Evolutionary conservation across 1,139 yeast species (phyloP).

Genomic region (Candida pseudoviswanathii): DNA sequence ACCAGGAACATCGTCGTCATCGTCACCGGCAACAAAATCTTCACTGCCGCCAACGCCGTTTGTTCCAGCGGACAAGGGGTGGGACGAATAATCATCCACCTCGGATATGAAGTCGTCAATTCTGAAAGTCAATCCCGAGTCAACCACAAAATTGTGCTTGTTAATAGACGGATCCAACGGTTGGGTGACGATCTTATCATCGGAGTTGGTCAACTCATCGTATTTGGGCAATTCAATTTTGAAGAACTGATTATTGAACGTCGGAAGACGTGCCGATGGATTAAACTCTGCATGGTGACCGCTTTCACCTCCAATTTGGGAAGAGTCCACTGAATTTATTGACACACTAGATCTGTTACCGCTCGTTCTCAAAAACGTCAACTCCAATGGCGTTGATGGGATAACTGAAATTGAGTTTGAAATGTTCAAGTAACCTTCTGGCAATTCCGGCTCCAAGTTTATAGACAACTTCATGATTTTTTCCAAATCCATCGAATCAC

Average conservation of each 20-base stretch:
- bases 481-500: slow-evolving; percentile 42
- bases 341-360: slow-evolving; percentile 19
- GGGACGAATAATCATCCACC: slow-evolving; percentile 22
- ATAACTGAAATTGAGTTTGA: slow-evolving; percentile 11
- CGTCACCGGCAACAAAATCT: slow-evolving; percentile 28
- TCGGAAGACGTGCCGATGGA: slow-evolving; percentile 33
- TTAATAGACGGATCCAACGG: slow-evolving; percentile 21
- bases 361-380: slow-evolving; percentile 12
- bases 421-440: slow-evolving; percentile 38
- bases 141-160: slow-evolving; percentile 34
- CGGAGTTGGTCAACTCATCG: slow-evolving; percentile 31
- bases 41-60: slow-evolving; percentile 18
- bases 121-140: slow-evolving; percentile 38
- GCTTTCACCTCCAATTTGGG: slow-evolving; percentile 7
- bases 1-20: slow-evolving; percentile 40
- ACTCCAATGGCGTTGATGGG: slow-evolving; percentile 16
- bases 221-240: slow-evolving; percentile 38
- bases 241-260: slow-evolving; percentile 42
- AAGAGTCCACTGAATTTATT: slow-evolving; percentile 28
- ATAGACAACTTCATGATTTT: slow-evolving; percentile 43
- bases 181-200: slow-evolving; percentile 17
- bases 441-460: slow-evolving; percentile 41
- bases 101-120: slow-evolving; percentile 40
- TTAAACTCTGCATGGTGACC: slow-evolving; percentile 12
- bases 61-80: neutral